Evolutionary conservation across 352 stramenopile species (phyloP).

Genomic region (Phytophthora fragariae): DNA sequence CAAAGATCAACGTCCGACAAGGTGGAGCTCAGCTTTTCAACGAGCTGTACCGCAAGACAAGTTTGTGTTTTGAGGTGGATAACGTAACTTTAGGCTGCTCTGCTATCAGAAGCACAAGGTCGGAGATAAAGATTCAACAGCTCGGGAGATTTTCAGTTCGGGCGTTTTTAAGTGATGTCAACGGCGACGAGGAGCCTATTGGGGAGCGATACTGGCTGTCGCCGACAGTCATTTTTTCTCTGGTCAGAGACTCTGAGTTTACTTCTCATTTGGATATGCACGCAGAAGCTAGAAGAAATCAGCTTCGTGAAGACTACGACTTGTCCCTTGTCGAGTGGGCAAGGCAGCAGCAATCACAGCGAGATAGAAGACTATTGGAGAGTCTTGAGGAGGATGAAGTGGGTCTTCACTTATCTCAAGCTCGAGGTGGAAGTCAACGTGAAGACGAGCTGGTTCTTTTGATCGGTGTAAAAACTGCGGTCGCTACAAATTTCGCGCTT

Average conservation of each 20-base stretch:
- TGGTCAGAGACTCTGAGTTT: not conserved
- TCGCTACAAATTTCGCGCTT: conserved; percentile 26
- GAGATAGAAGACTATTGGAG: not conserved
- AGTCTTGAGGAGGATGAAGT: not conserved
- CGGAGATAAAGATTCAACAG: not conserved
- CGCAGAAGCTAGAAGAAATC: not conserved
- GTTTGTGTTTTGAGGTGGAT: not conserved
- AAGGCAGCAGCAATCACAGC: not conserved
- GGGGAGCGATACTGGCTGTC: not conserved
- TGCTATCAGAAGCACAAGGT: not conserved
- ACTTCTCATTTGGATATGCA: not conserved
- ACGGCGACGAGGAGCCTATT: not conserved
- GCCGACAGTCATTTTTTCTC: not conserved
- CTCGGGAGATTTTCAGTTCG: not conserved
- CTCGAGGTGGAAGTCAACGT: too few species aligned
- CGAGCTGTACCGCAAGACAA: not conserved
- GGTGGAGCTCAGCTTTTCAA: not conserved
- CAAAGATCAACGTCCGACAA: not conserved
- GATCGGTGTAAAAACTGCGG: conserved; percentile 37
- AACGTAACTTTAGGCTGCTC: not conserved
- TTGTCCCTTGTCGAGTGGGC: not conserved
- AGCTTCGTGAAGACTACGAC: not conserved
- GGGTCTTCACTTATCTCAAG: not conserved
- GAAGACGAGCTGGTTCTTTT: conserved; percentile 29
- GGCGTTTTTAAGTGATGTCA: not conserved